A percentile compares a stretch with the other conserved stretches of the same genome.
Evolutionary conservation across 805 yeast species (phyloP).

Genomic region (Nakazawaea holstii): DNA sequence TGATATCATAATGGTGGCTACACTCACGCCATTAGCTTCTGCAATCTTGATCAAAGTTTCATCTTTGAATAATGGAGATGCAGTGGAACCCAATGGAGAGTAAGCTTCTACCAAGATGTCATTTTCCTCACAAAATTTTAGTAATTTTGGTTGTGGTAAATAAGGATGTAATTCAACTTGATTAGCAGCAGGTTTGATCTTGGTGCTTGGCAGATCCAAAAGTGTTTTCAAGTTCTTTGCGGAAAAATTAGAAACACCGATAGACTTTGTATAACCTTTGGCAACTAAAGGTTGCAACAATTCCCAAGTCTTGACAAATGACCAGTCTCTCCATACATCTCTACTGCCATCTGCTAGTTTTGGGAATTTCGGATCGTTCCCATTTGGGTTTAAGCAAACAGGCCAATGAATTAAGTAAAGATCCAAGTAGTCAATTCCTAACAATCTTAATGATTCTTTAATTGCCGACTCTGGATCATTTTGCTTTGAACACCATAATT

Average conservation of each 20-base stretch:
- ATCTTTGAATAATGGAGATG: constrained; percentile 47
- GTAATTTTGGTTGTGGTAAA: constrained; percentile 59
- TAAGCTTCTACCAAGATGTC: constrained; percentile 66
- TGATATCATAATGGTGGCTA: constrained; percentile 49
- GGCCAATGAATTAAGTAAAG: constrained; percentile 71
- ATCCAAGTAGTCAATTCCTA: constrained; percentile 59
- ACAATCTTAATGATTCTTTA: constrained; percentile 41
- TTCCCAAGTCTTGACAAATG: constrained; percentile 58
- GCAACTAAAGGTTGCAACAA: constrained; percentile 54
- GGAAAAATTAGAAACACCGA: constrained; percentile 80
- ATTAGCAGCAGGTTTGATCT: constrained; percentile 59
- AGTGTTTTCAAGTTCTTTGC: constrained; percentile 47
- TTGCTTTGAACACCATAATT: constrained; percentile 44
- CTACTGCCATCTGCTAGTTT: constrained; percentile 30
- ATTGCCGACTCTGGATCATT: constrained; percentile 40
- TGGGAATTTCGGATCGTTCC: constrained; percentile 27
- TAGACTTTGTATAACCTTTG: constrained; percentile 51
- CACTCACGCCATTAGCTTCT: constrained; percentile 33
- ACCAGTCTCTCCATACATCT: constrained; percentile 27
- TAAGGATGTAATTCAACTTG: constrained; percentile 78
- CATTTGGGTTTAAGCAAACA: constrained; percentile 33
- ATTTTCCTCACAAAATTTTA: constrained; percentile 45
- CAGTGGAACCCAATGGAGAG: constrained; percentile 67
- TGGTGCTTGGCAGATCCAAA: constrained; percentile 41
- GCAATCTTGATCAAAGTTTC: constrained; percentile 39